Evolutionary conservation across 768 basidiomycete genomes (phyloP).

Genomic region (Hemileccinum impolitum): DNA sequence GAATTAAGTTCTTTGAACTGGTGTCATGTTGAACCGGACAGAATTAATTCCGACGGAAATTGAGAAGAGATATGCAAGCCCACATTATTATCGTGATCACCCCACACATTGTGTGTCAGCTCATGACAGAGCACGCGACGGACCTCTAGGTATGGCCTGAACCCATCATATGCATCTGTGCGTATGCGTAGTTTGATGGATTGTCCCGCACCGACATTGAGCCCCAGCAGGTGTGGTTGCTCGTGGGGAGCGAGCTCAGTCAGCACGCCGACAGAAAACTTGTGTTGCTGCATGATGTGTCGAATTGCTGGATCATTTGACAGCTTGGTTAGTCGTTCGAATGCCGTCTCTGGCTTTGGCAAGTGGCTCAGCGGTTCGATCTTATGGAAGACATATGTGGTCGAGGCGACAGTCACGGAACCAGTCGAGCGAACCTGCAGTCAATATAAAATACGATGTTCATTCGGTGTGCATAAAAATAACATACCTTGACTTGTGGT

Average conservation of each 20-base stretch:
- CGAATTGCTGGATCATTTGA: slow-evolving; percentile 68
- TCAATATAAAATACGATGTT: neutral
- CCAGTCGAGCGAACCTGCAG: slow-evolving; percentile 59
- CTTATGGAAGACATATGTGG: slow-evolving; percentile 60
- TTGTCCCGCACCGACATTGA: slow-evolving; percentile 62
- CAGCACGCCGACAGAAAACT: slow-evolving; percentile 63
- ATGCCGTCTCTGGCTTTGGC: slow-evolving; percentile 57
- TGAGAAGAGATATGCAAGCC: slow-evolving; percentile 20
- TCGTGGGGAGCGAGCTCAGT: slow-evolving; percentile 81
- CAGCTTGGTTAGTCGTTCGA: slow-evolving; percentile 51
- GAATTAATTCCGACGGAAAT: neutral
- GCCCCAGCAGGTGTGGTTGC: slow-evolving; percentile 63
- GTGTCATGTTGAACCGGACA: neutral
- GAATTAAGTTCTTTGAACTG: slow-evolving; percentile 77
- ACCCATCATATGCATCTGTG: slow-evolving; percentile 71
- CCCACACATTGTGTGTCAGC: slow-evolving; percentile 71
- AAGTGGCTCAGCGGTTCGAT: slow-evolving; percentile 61
- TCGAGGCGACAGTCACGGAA: slow-evolving; percentile 34
- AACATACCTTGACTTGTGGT: slow-evolving; percentile 54
- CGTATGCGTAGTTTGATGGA: slow-evolving; percentile 66
- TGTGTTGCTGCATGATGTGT: slow-evolving; percentile 68
- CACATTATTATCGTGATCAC: slow-evolving; percentile 71
- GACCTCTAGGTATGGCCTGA: slow-evolving; percentile 60
- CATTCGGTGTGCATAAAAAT: neutral
- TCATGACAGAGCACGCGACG: slow-evolving; percentile 75